Evolutionary conservation across 331 rosid species (phyloP), one percentile per base, ranked within the genome.

Genomic region (Rosa hybrid): DNA sequence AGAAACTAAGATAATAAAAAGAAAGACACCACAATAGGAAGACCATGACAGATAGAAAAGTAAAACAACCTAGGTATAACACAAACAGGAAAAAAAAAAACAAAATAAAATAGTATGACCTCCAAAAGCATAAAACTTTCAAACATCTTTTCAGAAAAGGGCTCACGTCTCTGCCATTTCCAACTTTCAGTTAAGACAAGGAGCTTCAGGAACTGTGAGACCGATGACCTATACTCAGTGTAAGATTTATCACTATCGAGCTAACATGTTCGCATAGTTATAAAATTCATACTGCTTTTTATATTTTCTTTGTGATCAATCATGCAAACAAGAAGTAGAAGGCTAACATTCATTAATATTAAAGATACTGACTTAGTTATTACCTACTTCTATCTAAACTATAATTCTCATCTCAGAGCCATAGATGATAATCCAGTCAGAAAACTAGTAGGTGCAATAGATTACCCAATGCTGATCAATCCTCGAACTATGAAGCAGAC

Each of bases 1-100:
- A 77, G 77, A 72, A 75, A 77, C 60, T 54, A 10, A 39, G 69
- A 23, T n/a, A 14, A 39, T 42, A 63, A 10, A 38, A 77, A 5
- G 27, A 71, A 42, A 46, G 20, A 71, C 17, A 4, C 8, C 44
- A 30, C 12, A 64, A 5, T 30, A 34, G 20, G 45, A 27, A 34
- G 12, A 64, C 53, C 41, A 39, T 2, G 44, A 21, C 41, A 20
- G 45, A 59, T 39, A 34, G 18, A 14, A 54, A 30, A 53, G 77
- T 18, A 18, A 68, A 41, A 10, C 34, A 62, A 59, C 79, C 57
- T 20, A 75, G 38, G 56, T 23, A 45, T 62, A 45, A 12, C 16
- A 59, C 18, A 42, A 49, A 42, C 12, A 63, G 45, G 50, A 56
- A 17, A 44, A 54, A 74, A 7, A n/a, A 12, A 8, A 44, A 75